Base-by-base conservation (phyloP, 495 filamentous ascomycete species). In the Peziza echinospora region DNA sequence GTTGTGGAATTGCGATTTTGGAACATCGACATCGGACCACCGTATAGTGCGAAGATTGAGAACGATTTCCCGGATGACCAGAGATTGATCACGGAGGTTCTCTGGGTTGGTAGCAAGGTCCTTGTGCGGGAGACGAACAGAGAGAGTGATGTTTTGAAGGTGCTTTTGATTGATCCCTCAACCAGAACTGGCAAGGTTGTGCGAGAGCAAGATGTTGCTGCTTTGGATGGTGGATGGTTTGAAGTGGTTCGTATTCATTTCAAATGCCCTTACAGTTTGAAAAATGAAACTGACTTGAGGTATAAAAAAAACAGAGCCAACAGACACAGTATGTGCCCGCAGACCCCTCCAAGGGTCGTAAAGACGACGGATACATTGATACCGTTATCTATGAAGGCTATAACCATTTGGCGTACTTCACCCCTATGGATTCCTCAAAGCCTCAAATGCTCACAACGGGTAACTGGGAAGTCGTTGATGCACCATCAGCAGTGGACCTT, bases 161-260 rank as follows among this genome's bases (percentile, higher is more conserved):
- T 93, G 9, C 77, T 89, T 21, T 66, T 96, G 6, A 75, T 93
- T 48, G 83, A 97, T 56, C 81, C 87, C n/a, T 59, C 60, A 24
- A 59, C 67, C 5, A 74, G 82, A 26, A 77, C 71, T n/a, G 84
- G 82, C 13, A 82, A 79, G 59, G 72, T 85, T 9, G 77, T 93
- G 37, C 68, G 86, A 46, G 75, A 73, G 11, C 67, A 76, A 17
- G 76, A 97, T 60, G 75, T 96, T 48, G 71, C 75, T 45, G 71
- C 72, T 23, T 64, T 94, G 5, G 89, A 97, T 60, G 86, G 87
- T 10, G 89, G 89, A 39, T 97, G 89, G 89, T 89, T 96, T 51
- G 89, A 97, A 62, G 82, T 93, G 26, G 56, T 56, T 0, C 21
- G 55, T 53, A 21, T 8, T 52, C 19, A n/a, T 17, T 24, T n/a